Percentiles rank a stretch among this genome's conserved stretches.
phyloP scores from a whole-genome alignment of 169 alveolate genomes.

The Plasmodium inui region DNA sequence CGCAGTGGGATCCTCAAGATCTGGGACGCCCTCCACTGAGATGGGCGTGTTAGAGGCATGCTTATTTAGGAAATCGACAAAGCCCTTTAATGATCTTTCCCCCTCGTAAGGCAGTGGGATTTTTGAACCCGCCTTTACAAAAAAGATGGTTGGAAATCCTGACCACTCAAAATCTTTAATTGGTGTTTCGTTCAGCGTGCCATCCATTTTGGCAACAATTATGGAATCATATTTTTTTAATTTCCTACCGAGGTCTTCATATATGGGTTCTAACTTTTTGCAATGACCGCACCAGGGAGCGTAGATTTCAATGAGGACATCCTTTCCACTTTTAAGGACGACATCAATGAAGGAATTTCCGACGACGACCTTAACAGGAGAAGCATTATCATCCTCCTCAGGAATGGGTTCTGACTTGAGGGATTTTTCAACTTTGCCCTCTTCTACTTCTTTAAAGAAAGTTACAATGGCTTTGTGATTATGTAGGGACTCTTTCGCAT shows the following conservation, averaged over 20 bases:
- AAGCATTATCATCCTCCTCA: constrained; percentile 77
- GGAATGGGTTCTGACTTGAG: constrained; percentile 85
- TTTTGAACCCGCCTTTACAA: constrained; percentile 81
- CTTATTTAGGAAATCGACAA: constrained; percentile 78
- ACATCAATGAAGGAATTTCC: constrained; percentile 83
- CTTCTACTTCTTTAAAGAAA: constrained; percentile 84
- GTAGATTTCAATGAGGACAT: constrained; percentile 82
- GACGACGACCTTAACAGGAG: constrained; percentile 81
- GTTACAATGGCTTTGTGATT: constrained; percentile 74
- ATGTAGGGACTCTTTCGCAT: constrained; percentile 46
- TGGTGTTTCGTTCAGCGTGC: constrained; percentile 85
- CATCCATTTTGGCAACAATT: constrained; percentile 83
- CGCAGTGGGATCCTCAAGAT: constrained; percentile 4
- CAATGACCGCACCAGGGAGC: constrained; percentile 88
- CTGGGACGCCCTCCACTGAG: constrained; percentile 45
- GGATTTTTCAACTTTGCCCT: constrained; percentile 79
- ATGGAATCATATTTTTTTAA: constrained; percentile 78
- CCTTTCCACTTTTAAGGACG: constrained; percentile 76
- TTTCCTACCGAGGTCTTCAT: constrained; percentile 80
- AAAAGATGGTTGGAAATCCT: constrained; percentile 84
- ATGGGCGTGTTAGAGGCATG: constrained; percentile 77
- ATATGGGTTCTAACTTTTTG: constrained; percentile 84
- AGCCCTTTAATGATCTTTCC: constrained; percentile 81
- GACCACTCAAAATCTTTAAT: constrained; percentile 84
- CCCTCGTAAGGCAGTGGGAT: constrained; percentile 83